Evolutionary conservation across 2,329 filamentous ascomycete genomes (phyloP), one percentile per base, ranked within the genome.

Genomic region (Amesomyces nigricolor): DNA sequence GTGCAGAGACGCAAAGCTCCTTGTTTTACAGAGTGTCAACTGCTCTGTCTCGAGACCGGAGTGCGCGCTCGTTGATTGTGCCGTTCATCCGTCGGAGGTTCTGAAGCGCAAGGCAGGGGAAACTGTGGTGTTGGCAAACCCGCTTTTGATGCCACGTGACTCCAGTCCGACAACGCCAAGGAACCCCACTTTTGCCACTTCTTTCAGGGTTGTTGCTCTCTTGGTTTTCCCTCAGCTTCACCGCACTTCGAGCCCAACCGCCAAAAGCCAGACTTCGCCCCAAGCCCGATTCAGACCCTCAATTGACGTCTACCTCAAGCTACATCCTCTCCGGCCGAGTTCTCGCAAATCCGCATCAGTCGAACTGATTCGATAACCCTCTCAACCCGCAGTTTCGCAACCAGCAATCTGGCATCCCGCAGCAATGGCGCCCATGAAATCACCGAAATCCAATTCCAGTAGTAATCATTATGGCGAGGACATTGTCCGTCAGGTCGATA

Each of bases 391-490:
- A 22, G 5, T 47, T 40, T 42, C 43, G 43, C 39, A 57, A 57
- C 22, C 57, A 60, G 47, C 62, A 63, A 63, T 53, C 65, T 68
- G 67, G 69, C 68, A 70, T 64, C 67, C 61, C n/a, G 46, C 38
- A 68, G 64, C 64, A 74, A 83, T 84, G 81, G 77, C 80, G 77
- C 77, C 80, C 79, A 88, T 89, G 83, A 88, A 83, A 79, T 78
- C 80, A 72, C 79, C 81, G 73, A 82, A 75, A 75, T 79, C 77
- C 76, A 83, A 77, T 78, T 80, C 79, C 79, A 83, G 80, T 82
- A 88, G 80, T 85, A 87, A 83, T 88, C 88, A 80, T 83, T 88
- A 85, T 81, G 81, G 83, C 80, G 82, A 82, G 78, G 79, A 75
- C 76, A 76, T 76, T 73, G 77, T 72, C 75, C 79, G 80, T 67